phyloP scores from a whole-genome alignment of 345 rosid species.

The Gossypium herbaceum region DNA sequence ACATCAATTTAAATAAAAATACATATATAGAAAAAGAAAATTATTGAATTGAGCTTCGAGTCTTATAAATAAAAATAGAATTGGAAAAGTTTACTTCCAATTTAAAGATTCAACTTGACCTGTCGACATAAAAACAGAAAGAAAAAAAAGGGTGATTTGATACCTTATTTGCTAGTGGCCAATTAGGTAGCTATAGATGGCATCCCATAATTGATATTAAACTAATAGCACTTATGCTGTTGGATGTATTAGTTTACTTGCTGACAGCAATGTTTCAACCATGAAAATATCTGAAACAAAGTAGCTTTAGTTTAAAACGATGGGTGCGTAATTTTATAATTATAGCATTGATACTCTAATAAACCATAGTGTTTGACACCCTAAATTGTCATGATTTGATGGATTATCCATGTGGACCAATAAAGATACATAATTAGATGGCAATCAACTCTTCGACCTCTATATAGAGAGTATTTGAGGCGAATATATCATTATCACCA shows the following conservation, averaged over 20 bases:
- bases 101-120: no score
- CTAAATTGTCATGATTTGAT: neutral
- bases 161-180: neutral
- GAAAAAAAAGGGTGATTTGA: neutral
- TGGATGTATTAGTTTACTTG: neutral
- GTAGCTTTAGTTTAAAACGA: neutral
- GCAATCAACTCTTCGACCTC: neutral
- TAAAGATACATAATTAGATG: neutral
- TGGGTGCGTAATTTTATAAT: neutral
- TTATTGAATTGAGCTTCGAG: no score
- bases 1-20: fast-evolving
- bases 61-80: no score
- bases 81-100: no score
- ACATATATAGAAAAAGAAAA: no score
- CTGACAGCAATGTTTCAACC: neutral
- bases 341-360: neutral
- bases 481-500: constrained; percentile 16
- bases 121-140: no score
- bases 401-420: constrained; percentile 6
- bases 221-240: neutral
- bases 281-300: neutral
- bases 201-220: neutral
- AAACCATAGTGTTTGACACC: neutral
- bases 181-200: neutral
- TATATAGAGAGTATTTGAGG: neutral